A percentile compares a stretch with the other conserved stretches of the same genome.
Conservation (phyloP, 2,329 filamentous ascomycete genomes). For the Metarhizium humberi region DNA sequence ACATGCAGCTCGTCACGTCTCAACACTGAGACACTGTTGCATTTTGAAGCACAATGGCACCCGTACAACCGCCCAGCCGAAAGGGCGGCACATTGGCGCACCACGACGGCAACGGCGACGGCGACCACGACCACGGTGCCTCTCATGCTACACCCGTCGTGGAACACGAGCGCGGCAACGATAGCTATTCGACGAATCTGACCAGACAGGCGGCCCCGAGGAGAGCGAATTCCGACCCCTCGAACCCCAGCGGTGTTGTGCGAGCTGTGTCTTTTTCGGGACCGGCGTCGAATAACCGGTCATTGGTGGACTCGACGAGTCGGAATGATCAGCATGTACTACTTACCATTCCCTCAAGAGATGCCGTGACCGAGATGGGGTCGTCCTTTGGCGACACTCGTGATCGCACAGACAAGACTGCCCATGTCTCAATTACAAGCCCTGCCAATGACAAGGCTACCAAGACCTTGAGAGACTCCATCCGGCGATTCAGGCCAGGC, state of each 20-base stretch:
- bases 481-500: conserved; percentile 4
- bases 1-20: conserved; percentile 3
- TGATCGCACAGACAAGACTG: not conserved
- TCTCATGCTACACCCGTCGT: not conserved
- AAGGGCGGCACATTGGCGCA: conserved; percentile 2
- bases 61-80: conserved; percentile 9
- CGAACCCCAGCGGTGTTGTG: not conserved
- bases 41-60: conserved; percentile 15
- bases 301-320: conserved; percentile 3
- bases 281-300: conserved; percentile 5
- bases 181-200: not conserved
- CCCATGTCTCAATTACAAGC: not conserved
- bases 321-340: conserved; percentile 12
- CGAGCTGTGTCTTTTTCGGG: not conserved
- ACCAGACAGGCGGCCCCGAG: not conserved
- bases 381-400: not conserved
- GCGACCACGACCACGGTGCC: not conserved
- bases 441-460: not conserved
- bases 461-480: not conserved
- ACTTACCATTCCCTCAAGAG: conserved; percentile 14
- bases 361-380: conserved; percentile 2
- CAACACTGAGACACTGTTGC: conserved; percentile 15
- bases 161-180: too few relatives aligned
- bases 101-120: conserved; percentile 6
- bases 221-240: conserved; percentile 7